Conservation (phyloP, 768 basidiomycete species). For the Psilocybe sp. region DNA sequence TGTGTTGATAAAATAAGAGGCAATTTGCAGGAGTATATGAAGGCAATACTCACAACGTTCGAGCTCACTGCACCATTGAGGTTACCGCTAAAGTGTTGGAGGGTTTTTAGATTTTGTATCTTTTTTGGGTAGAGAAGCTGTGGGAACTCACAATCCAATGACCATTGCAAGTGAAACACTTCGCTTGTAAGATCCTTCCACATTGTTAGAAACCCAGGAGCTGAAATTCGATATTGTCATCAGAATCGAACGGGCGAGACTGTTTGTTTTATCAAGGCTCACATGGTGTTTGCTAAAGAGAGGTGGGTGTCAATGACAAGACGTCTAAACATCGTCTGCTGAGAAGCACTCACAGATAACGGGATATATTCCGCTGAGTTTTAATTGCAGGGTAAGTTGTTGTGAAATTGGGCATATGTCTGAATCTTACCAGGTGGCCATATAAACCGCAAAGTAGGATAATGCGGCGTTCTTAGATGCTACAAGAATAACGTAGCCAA, state of each 20-base stretch:
- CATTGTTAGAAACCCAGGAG: constrained; percentile 65
- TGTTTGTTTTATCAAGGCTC: constrained; percentile 11
- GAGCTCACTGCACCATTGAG: constrained; percentile 76
- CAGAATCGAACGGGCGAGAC: background rate
- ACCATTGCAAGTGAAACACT: constrained; percentile 70
- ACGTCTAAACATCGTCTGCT: background rate
- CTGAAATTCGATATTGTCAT: constrained; percentile 17
- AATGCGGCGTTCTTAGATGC: constrained; percentile 57
- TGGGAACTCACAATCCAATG: constrained; percentile 51
- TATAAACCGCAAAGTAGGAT: constrained; percentile 70
- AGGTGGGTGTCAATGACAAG: background rate
- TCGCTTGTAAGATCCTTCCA: constrained; percentile 76
- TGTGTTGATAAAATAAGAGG: background rate
- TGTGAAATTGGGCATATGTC: background rate
- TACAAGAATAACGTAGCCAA: constrained; percentile 72
- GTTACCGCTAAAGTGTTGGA: constrained; percentile 48
- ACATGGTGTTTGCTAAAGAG: constrained; percentile 58
- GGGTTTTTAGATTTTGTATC: background rate
- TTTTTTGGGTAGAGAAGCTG: constrained; percentile 2
- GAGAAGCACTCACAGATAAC: constrained; percentile 51
- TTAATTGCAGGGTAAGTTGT: background rate
- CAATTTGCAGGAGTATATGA: background rate
- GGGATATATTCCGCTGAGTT: constrained; percentile 67
- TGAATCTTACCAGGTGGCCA: constrained; percentile 58
- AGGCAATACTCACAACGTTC: constrained; percentile 56